phyloP scores from a whole-genome alignment of 176 grass and related monocot genomes.

The Triticum dicoccoides region DNA sequence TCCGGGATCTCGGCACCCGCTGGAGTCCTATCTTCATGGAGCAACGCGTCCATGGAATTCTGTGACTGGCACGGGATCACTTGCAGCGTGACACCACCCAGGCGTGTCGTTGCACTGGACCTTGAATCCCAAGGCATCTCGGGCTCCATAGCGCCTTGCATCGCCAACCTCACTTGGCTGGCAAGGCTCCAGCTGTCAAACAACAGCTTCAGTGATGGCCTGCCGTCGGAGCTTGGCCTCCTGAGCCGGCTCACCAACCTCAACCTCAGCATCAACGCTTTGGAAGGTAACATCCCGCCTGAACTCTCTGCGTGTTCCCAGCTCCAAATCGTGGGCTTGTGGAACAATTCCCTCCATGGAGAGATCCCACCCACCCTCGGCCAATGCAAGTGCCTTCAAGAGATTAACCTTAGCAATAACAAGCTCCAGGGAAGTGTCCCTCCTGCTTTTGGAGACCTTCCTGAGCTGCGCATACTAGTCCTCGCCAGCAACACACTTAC shows the following conservation, averaged over 20 bases:
- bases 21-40: constrained; percentile 25
- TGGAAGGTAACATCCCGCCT: constrained; percentile 42
- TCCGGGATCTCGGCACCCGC: constrained; percentile 16
- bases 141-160: constrained; percentile 32
- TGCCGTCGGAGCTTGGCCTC: constrained; percentile 38
- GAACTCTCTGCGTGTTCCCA: constrained; percentile 29
- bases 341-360: constrained; percentile 27
- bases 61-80: constrained; percentile 44
- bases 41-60: constrained; percentile 16
- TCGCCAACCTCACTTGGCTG: constrained; percentile 41
- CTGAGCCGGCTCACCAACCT: constrained; percentile 36
- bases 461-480: constrained; percentile 22
- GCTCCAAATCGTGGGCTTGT: constrained; percentile 30
- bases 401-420: constrained; percentile 43
- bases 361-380: constrained; percentile 38
- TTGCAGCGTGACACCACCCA: neutral
- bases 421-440: constrained; percentile 46
- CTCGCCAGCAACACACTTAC: constrained; percentile 21
- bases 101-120: constrained; percentile 6
- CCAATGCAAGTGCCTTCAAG: constrained; percentile 19
- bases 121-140: constrained; percentile 27
- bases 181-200: constrained; percentile 29
- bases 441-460: constrained; percentile 27
- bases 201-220: constrained; percentile 33
- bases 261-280: constrained; percentile 55